These are phyloP conservation scores for Epichloe festucae DNA, from an alignment of 2,329 filamentous ascomycete species.

Conservation along the genomic window DNA sequence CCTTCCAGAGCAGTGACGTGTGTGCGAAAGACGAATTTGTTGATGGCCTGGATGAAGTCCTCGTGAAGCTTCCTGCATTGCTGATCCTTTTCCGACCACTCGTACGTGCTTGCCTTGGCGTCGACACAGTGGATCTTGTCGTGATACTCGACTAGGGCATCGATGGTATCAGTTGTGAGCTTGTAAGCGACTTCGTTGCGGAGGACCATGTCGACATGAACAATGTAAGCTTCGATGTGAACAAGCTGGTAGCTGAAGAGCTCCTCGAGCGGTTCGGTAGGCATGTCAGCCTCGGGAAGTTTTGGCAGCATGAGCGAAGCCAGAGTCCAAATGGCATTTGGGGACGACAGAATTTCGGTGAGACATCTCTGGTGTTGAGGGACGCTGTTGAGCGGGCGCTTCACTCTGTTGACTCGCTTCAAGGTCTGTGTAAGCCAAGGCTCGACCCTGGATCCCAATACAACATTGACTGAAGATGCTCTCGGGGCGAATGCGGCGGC, in stretches of 20 bases:
- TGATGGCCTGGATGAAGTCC: conserved; percentile 90
- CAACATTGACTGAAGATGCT: conserved; percentile 81
- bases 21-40: conserved; percentile 92
- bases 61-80: conserved; percentile 97
- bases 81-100: conserved; percentile 92
- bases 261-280: conserved; percentile 73
- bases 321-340: conserved; percentile 88
- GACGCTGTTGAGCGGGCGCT: conserved; percentile 93
- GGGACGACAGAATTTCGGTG: conserved; percentile 81
- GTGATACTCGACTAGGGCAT: conserved; percentile 86
- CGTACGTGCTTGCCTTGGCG: conserved; percentile 75
- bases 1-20: conserved; percentile 83
- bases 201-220: conserved; percentile 97
- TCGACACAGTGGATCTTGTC: conserved; percentile 90
- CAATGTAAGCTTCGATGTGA: conserved; percentile 92
- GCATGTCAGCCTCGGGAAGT: conserved; percentile 71
- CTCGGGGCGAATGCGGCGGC: conserved; percentile 92
- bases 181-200: conserved; percentile 98
- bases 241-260: conserved; percentile 88
- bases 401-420: conserved; percentile 92
- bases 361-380: conserved; percentile 91
- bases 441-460: conserved; percentile 82
- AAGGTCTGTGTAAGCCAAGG: conserved; percentile 94
- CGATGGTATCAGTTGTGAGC: conserved; percentile 88
- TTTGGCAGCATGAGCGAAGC: conserved; percentile 89